Conservation (phyloP, 1,139 yeast genomes). For the Blastobotrys raffinosifermentans region DNA sequence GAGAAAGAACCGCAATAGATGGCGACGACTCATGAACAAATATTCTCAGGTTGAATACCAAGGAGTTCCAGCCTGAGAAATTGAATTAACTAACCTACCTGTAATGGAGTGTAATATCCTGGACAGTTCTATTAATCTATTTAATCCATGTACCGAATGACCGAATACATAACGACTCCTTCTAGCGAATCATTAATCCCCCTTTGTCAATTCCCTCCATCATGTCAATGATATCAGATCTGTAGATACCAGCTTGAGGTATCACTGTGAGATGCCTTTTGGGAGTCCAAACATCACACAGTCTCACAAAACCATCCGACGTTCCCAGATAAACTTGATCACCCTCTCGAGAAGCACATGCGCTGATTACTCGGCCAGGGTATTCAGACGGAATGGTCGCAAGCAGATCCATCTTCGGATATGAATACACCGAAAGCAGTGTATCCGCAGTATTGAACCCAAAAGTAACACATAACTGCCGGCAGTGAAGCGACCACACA, state of each 20-base stretch:
- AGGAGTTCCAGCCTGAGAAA: constrained; percentile 52
- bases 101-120: constrained; percentile 1
- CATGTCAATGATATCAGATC: constrained; percentile 50
- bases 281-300: constrained; percentile 59
- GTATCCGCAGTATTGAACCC: constrained; percentile 57
- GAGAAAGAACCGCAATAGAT: constrained; percentile 49
- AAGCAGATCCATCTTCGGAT: constrained; percentile 53
- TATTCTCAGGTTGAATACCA: constrained; percentile 48
- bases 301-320: constrained; percentile 69
- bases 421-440: constrained; percentile 49
- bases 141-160: background rate
- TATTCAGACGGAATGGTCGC: constrained; percentile 48
- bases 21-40: constrained; percentile 46
- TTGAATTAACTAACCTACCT: background rate
- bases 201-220: constrained; percentile 41
- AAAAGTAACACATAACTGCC: constrained; percentile 69
- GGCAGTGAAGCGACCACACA: constrained; percentile 61
- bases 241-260: constrained; percentile 35
- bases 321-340: constrained; percentile 63
- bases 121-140: constrained; percentile 4
- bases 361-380: constrained; percentile 56
- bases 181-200: constrained; percentile 21
- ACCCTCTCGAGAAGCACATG: constrained; percentile 60
- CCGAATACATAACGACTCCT: too few species aligned
- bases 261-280: constrained; percentile 8